These are phyloP conservation scores for Hypoxylon rubiginosum DNA, from an alignment of 2,329 filamentous ascomycete genomes.

Conservation along the genomic window DNA sequence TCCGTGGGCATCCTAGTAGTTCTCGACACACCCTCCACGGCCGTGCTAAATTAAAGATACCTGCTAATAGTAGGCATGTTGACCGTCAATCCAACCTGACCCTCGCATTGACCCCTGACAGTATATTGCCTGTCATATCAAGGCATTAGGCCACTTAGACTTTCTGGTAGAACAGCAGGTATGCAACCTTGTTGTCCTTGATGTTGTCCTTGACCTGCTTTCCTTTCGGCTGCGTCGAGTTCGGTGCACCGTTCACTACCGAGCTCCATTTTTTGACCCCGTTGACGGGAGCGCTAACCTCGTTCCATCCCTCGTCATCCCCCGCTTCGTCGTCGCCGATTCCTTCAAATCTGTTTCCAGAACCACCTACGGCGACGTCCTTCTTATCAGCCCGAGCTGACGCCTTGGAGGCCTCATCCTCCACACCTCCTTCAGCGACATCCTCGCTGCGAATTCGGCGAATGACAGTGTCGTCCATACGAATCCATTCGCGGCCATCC, in stretches of 20 bases:
- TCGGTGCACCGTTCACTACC: slow-evolving; percentile 74
- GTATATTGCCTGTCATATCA: slow-evolving; percentile 3
- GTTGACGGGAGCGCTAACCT: slow-evolving; percentile 74
- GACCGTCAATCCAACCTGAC: slow-evolving; percentile 21
- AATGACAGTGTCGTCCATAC: slow-evolving; percentile 93
- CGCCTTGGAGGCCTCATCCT: slow-evolving; percentile 77
- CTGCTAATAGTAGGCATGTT: slow-evolving; percentile 26
- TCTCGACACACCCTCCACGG: slow-evolving; percentile 21
- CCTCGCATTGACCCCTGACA: slow-evolving; percentile 5
- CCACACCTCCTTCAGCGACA: slow-evolving; percentile 85
- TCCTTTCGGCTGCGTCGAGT: slow-evolving; percentile 66
- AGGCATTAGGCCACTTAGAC: slow-evolving; percentile 58
- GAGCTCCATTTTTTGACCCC: slow-evolving; percentile 82
- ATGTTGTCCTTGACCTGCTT: slow-evolving; percentile 73
- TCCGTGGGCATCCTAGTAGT: slow-evolving; percentile 23
- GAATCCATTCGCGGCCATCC: slow-evolving; percentile 95
- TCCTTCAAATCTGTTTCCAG: slow-evolving; percentile 80
- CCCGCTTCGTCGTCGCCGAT: slow-evolving; percentile 76
- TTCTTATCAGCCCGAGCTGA: slow-evolving; percentile 75
- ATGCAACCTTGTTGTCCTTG: slow-evolving; percentile 97
- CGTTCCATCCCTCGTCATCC: slow-evolving; percentile 84
- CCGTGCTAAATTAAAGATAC: slow-evolving; percentile 22
- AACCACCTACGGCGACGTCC: slow-evolving; percentile 56
- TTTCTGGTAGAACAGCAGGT: slow-evolving; percentile 94
- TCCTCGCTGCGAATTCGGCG: slow-evolving; percentile 88